phyloP scores from a whole-genome alignment of 2,329 filamentous ascomycete species.

The Tolypocladium sp. region DNA sequence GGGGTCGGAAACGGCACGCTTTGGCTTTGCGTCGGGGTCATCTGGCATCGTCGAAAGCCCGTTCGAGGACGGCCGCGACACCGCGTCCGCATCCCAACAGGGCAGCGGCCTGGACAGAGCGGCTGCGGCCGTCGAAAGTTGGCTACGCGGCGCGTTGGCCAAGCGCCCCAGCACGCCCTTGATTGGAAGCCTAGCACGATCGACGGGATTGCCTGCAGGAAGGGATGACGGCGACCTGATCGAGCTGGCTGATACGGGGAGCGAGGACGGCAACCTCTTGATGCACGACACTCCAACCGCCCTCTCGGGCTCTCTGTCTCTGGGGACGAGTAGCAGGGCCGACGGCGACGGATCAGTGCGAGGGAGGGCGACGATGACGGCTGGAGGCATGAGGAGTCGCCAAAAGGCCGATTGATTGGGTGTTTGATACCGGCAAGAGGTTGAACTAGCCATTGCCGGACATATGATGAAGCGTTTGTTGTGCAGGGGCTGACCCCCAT shows the following conservation, averaged over 20 bases:
- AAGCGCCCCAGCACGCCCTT: constrained; percentile 48
- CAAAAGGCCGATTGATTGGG: constrained; percentile 31
- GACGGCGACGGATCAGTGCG: constrained; percentile 27
- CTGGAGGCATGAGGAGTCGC: not conserved
- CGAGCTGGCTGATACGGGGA: constrained; percentile 56
- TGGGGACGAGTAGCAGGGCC: constrained; percentile 25
- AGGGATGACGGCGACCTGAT: constrained; percentile 53
- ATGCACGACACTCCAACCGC: constrained; percentile 8
- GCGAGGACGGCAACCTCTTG: constrained; percentile 38
- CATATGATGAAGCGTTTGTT: not conserved
- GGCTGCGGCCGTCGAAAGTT: constrained; percentile 79
- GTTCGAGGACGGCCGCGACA: constrained; percentile 37
- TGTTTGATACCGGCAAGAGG: not conserved
- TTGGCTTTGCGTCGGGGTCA: constrained; percentile 38
- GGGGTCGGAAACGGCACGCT: constrained; percentile 49
- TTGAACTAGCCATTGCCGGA: too few species aligned
- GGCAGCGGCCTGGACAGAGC: constrained; percentile 65
- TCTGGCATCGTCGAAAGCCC: constrained; percentile 42
- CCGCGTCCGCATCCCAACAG: constrained; percentile 30
- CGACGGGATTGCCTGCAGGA: constrained; percentile 9
- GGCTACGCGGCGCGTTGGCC: constrained; percentile 74
- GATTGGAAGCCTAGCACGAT: constrained; percentile 28
- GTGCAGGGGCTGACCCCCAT: not conserved
- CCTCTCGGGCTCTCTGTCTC: constrained; percentile 17
- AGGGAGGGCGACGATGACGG: constrained; percentile 22